Base-by-base conservation (phyloP, 2,329 filamentous ascomycete species). In the Botrytis elliptica region DNA sequence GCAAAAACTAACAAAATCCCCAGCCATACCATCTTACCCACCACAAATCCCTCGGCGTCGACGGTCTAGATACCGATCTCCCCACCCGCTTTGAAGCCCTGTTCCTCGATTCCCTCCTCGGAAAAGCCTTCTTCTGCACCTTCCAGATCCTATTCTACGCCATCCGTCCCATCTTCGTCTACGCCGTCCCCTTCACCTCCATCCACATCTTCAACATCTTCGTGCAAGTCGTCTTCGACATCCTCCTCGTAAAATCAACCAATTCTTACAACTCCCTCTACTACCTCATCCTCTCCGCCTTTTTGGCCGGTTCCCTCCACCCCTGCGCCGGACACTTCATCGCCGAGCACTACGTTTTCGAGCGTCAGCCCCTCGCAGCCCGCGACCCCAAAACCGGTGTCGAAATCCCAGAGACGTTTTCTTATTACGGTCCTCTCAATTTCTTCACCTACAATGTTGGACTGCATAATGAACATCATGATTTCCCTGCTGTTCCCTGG, bases 111-210 rank as follows among this genome's bases (percentile, higher is more conserved):
- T 98, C 94, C 12, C 91, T 99, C 79, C 89, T 95, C 29, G 96
- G 96, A 82, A 99, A 99, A 85, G 92, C 96, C 77, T 99, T 99
- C 86, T 99, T 99, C 88, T 95, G 93, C 85, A 99, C 96, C 78
- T 99, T 98, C 85, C 96, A 99, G 84, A 98, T 99, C 83, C 89
- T 99, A 82, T 99, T 99, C 88, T 99, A 99, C 85, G 96, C 96
- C 79, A 84, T 99, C 69, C 93, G 96, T 25, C 96, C 96, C 75
- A 97, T 98, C 92, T 91, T 95, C 84, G 89, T 99, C 79, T 97
- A 97, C 88, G 89, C 90, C 79, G 88, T 98, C 8, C 93, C 95
- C 55, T 89, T 98, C 82, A 98, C 95, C 70, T 88, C 88, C 80
- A 90, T 98, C 74, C 95, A 98, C 84, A 87, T 90, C 74, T 84